Percentiles rank a stretch among this genome's conserved stretches.
Conservation (phyloP, 352 stramenopile genomes). For the Globisporangium ultimum region DNA sequence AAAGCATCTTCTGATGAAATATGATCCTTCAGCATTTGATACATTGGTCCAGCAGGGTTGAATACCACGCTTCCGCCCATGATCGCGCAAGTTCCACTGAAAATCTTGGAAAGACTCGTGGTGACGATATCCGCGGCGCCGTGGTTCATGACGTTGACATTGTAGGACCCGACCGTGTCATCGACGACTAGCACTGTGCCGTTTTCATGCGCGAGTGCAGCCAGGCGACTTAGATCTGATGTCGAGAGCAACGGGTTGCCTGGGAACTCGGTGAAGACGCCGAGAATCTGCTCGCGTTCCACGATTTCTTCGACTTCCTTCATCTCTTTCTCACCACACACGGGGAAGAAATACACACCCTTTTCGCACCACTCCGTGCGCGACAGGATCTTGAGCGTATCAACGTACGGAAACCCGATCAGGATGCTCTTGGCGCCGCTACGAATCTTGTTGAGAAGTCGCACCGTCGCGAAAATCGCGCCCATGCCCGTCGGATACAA, state of each 20-base stretch:
- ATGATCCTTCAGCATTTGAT: slow-evolving; percentile 38
- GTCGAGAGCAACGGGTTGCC: slow-evolving; percentile 90
- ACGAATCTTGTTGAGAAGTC: slow-evolving; percentile 52
- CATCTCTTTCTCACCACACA: slow-evolving; percentile 60
- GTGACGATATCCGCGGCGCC: slow-evolving; percentile 82
- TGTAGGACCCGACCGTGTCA: slow-evolving; percentile 90
- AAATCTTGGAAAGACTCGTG: slow-evolving; percentile 94
- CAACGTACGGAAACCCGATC: slow-evolving; percentile 92
- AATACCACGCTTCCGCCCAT: slow-evolving; percentile 90
- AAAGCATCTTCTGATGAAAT: slow-evolving; percentile 53
- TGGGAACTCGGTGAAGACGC: slow-evolving; percentile 92
- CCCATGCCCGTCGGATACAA: slow-evolving; percentile 89
- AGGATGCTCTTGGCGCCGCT: slow-evolving; percentile 71
- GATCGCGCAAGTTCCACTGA: slow-evolving; percentile 88
- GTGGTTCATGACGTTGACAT: slow-evolving; percentile 86
- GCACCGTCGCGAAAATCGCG: slow-evolving; percentile 82
- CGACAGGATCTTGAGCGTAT: slow-evolving; percentile 92
- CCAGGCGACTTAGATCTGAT: slow-evolving; percentile 79
- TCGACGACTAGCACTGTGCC: slow-evolving; percentile 88
- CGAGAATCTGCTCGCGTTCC: slow-evolving; percentile 68
- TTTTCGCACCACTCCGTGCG: slow-evolving; percentile 80
- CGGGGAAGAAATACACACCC: slow-evolving; percentile 90
- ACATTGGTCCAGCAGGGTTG: slow-evolving; percentile 59
- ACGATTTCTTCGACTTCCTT: slow-evolving; percentile 64
- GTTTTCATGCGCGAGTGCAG: slow-evolving; percentile 79